Base-by-base conservation (phyloP, 2,329 filamentous ascomycete species). In the Hymenoscyphus infarciens region DNA sequence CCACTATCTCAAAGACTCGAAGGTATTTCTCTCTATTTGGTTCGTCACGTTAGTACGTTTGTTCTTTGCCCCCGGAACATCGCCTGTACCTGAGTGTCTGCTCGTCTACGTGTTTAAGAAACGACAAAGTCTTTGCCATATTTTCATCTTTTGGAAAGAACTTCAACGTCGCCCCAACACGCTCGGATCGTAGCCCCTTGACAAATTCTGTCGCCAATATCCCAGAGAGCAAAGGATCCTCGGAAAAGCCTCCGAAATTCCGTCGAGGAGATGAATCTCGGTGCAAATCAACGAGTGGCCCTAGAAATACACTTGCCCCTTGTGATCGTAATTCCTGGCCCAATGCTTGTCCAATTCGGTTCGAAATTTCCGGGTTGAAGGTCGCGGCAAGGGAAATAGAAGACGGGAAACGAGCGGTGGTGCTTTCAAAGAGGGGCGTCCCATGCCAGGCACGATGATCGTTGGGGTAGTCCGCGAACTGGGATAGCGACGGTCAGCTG, bases 241-340 rank as follows among this genome's bases (percentile, higher is more conserved):
- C 71, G 15, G 70, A 71, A 64, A 73, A 73, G 22, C 70, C 67
- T 63, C 73, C 72, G 59, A 72, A 71, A 60, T 70, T 71, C 38
- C 72, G 66, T 42, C 72, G 71, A 22, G 69, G 70, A 13, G 72
- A 62, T 7, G 71, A 72, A 16, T 68, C 70, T 53, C 62, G 52
- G 2, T 64, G 42, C 7, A 56, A 31, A 31, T 39, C 60, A 63
- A 70, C 67, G 54, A 70, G 73, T 38, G 73, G 71, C 11, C 70
- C 72, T 15, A 74, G 65, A 31, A 73, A 64, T 54, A 73, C 69
- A 65, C 71, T 64, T 61, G 69, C 55, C 70, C 71, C 64, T 74
- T 74, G 19, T 72, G 66, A 27, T 35, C 66, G 59, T 11, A 71
- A 64, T 57, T 74, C 71, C 11, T 69, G 66, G 5, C 66, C 73